Base-by-base conservation (phyloP, 495 filamentous ascomycete species). In the Podospora appendiculata region DNA sequence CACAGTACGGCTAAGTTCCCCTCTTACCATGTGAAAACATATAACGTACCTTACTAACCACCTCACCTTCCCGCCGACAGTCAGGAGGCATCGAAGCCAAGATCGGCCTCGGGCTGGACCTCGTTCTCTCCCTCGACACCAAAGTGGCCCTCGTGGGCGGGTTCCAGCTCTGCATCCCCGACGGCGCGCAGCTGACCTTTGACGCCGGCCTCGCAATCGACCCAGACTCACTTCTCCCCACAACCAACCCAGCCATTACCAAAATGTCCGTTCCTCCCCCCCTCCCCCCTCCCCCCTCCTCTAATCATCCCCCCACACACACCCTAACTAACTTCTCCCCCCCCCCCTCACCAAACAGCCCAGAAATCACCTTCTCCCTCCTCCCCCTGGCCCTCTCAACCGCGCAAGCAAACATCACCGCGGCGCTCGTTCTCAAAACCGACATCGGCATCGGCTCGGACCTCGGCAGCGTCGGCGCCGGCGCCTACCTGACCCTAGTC, bases 121-220 rank as follows among this genome's bases (percentile, higher is more conserved):
- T 69, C 9, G 58, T 69, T 1, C 6, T 67, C 2, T 45, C 50
- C n/a, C 39, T 69, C 39, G 47, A 42, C 1, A 56, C 51, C 41
- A 52, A 57, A 40, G 47, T 66, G 41, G 42, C 56, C 8, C 36
- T 59, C 2, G 42, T 60, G 6, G 62, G 58, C 9, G 66, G 64
- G 0, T 69, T 69, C 57, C 54, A 69, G 34, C 55, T 67, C 3
- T 48, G 56, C 19, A 67, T 69, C 41, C 63, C 66, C 2, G 58
- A 66, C 41, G 58, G 55, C 14, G 58, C 66, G 8, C 17, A 36
- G 32, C 40, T 47, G 8, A 25, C 25, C 13, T 45, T 50, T 16
- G 32, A 36, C 10, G 32, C 51, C 32, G 41, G 33, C 41, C 32
- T 42, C 18, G 17, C 14, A 32, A 18, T 50, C 38, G 32, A 44